These are phyloP conservation scores for Tylopilus intermedius DNA, from an alignment of 768 basidiomycete genomes.

Conservation along the genomic window DNA sequence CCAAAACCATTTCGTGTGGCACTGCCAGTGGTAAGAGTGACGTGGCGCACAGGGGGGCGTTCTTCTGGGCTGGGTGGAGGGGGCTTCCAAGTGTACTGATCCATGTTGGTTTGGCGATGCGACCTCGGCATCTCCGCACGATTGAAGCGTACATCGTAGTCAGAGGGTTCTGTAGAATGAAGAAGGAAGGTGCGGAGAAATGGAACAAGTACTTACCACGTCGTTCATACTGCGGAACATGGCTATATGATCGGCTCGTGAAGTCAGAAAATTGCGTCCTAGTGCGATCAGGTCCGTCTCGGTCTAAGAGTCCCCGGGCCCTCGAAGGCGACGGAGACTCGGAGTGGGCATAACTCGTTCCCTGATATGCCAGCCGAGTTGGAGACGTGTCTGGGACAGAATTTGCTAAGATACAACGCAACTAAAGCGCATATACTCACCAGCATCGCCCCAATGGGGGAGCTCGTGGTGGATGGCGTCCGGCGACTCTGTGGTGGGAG, in stretches of 20 bases:
- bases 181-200: neutral
- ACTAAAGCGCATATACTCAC: conserved; percentile 26
- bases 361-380: conserved; percentile 30
- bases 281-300: neutral
- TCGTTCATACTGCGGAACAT: neutral
- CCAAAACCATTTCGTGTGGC: conserved; percentile 39
- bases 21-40: neutral
- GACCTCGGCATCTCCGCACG: neutral
- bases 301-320: neutral
- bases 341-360: neutral
- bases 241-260: neutral
- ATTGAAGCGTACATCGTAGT: neutral
- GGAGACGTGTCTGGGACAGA: conserved; percentile 33
- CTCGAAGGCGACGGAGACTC: conserved; percentile 1
- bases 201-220: conserved; percentile 4
- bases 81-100: neutral
- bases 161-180: conserved; percentile 4
- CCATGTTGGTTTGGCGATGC: neutral
- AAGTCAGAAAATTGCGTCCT: neutral
- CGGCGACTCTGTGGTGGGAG: conserved; percentile 8
- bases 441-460: conserved; percentile 8
- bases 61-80: neutral
- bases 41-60: neutral
- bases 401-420: conserved; percentile 7
- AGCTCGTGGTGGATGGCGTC: conserved; percentile 4